Percentiles rank a stretch among this genome's conserved stretches.
These are phyloP conservation scores for Nakataea oryzae DNA, from an alignment of 2,329 filamentous ascomycete genomes.

Conservation along the genomic window DNA sequence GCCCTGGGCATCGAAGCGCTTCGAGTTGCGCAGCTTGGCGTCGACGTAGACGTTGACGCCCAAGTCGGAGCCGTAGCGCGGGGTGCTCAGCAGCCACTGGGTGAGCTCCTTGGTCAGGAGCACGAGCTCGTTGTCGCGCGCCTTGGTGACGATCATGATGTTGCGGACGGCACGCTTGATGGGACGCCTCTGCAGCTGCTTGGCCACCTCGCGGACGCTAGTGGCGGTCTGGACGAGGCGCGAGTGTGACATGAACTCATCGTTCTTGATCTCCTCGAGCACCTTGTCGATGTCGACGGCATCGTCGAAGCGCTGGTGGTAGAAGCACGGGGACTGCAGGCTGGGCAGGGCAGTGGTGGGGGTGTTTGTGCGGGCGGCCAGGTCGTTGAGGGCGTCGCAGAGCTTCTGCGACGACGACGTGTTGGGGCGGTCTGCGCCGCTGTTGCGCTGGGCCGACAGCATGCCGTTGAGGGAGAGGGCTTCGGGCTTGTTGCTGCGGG, in stretches of 20 bases:
- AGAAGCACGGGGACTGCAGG: slow-evolving; percentile 90
- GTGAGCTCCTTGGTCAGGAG: slow-evolving; percentile 79
- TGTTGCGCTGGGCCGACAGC: slow-evolving; percentile 33
- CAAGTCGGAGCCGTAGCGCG: slow-evolving; percentile 79
- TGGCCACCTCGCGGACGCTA: slow-evolving; percentile 87
- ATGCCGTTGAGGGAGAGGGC: slow-evolving; percentile 52
- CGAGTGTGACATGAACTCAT: slow-evolving; percentile 87
- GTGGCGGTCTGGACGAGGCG: slow-evolving; percentile 91
- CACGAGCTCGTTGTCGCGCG: slow-evolving; percentile 87
- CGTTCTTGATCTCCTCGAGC: slow-evolving; percentile 82
- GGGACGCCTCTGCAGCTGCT: slow-evolving; percentile 84
- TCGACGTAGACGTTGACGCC: slow-evolving; percentile 98
- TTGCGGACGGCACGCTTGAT: slow-evolving; percentile 87
- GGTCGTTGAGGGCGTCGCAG: slow-evolving; percentile 47
- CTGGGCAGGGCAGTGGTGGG: slow-evolving; percentile 48
- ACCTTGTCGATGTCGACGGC: slow-evolving; percentile 92
- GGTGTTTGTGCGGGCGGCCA: slow-evolving; percentile 31
- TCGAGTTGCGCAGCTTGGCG: slow-evolving; percentile 79
- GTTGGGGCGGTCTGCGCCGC: slow-evolving; percentile 17
- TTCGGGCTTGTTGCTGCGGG: slow-evolving; percentile 50
- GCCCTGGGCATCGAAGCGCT: slow-evolving; percentile 70
- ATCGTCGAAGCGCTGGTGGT: slow-evolving; percentile 93
- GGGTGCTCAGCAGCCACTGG: slow-evolving; percentile 78
- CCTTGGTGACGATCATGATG: slow-evolving; percentile 98
- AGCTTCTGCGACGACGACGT: slow-evolving; percentile 49